Evolutionary conservation across 2,329 filamentous ascomycete genomes (phyloP), one percentile per base, ranked within the genome.

Genomic region (Fusarium sp.): DNA sequence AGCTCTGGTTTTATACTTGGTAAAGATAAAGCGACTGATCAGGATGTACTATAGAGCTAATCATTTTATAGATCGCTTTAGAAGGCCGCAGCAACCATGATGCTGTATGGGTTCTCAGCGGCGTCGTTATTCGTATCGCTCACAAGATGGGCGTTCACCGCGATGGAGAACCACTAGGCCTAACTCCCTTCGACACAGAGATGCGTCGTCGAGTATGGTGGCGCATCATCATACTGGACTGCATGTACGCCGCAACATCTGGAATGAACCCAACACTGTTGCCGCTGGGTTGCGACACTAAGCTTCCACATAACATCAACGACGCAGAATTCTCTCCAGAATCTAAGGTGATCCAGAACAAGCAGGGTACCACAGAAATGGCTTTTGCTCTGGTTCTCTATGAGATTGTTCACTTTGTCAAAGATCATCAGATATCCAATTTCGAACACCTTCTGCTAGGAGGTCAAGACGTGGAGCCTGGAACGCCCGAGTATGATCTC

Each of bases 141-240:
- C 55, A 67, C 5, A 67, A 67, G 1, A 33, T 67, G 55, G 65
- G 65, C 1, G 37, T 67, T 3, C 65, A 67, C 10, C 65, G 65
- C 4, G 65, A 67, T 15, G 65, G 65, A 0, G 65, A 68, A 18
- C 10, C 6, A 14, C 27, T 67, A 0, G 65, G 63, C 0, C 1
- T 67, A 5, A 23, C n/a, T 0, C 64, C 65, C 0, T 67, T 55
- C 4, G 65, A 67, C 1, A 62, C 63, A 8, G 63, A 67, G 4
- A 68, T 67, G 15, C 65, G 65, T 4, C 65, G 65, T 5, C 55
- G 65, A 1, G 37, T 68, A 5, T 67, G 65, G 65, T 67, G 65
- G 65, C 46, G 60, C 7, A 67, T 67, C 11, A 29, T 67, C 8
- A 38, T 60, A 18, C 31, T 67, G 10, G 65, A 67, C n/a, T 62